Conservation (phyloP, 805 yeast species). For the Pichia insulana region DNA sequence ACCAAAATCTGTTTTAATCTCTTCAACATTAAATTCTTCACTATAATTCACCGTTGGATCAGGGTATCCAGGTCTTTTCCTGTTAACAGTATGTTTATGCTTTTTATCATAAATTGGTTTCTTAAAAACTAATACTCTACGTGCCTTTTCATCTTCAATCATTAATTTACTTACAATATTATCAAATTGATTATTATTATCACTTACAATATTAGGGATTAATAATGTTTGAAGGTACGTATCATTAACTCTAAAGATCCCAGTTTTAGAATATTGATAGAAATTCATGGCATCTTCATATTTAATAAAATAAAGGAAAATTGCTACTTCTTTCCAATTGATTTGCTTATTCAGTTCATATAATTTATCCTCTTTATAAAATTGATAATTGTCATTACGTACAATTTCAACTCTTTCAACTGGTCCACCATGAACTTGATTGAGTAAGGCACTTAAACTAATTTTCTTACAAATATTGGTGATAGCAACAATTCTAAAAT, state of each 20-base stretch:
- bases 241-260: conserved; percentile 55
- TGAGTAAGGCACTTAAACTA: conserved; percentile 41
- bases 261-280: conserved; percentile 40
- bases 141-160: conserved; percentile 33
- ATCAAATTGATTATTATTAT: conserved; percentile 8
- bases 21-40: conserved; percentile 37
- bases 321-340: conserved; percentile 20
- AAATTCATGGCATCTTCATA: conserved; percentile 48
- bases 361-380: conserved; percentile 2
- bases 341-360: conserved; percentile 8
- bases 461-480: conserved; percentile 25
- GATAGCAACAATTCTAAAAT: conserved; percentile 17
- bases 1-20: conserved; percentile 41
- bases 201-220: conserved; percentile 23
- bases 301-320: conserved; percentile 46
- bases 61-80: conserved; percentile 29
- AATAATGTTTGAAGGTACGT: conserved; percentile 37
- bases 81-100: conserved; percentile 9
- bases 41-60: conserved; percentile 34
- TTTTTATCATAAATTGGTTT: conserved; percentile 23
- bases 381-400: conserved; percentile 14
- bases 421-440: conserved; percentile 63
- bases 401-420: conserved; percentile 40
- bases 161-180: conserved; percentile 17
- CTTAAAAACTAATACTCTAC: conserved; percentile 49